Percentiles rank a stretch among this genome's conserved stretches.
Evolutionary conservation across 2,329 filamentous ascomycete species (phyloP).

Genomic region (Dendryphion nanum): DNA sequence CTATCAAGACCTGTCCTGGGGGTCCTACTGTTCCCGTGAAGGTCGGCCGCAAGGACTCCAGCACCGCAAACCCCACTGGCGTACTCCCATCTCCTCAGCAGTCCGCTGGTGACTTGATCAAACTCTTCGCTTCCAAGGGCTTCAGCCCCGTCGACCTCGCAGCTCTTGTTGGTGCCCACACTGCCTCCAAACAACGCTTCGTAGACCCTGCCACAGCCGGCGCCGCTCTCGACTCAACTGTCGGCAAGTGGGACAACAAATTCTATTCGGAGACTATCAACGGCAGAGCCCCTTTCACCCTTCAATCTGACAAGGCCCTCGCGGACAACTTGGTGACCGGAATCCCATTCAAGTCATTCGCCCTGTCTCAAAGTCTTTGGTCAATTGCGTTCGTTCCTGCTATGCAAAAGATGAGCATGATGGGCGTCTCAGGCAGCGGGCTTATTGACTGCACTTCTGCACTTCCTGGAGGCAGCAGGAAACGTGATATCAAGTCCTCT

Average conservation of each 20-base stretch:
- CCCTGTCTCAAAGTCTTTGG: conserved; percentile 27
- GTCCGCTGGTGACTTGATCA: conserved; percentile 18
- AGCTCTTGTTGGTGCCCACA: conserved; percentile 40
- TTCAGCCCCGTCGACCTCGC: conserved; percentile 38
- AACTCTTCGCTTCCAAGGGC: conserved; percentile 36
- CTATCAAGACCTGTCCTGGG: conserved; percentile 36
- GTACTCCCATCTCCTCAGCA: conserved; percentile 22
- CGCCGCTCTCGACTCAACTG: conserved; percentile 33
- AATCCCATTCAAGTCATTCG: conserved; percentile 22
- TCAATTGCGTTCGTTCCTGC: conserved; percentile 32
- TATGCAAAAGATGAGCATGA: conserved; percentile 37
- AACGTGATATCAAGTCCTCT: conserved; percentile 26
- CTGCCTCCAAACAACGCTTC: conserved; percentile 28
- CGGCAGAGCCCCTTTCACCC: conserved; percentile 27
- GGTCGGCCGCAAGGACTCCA: conserved; percentile 33
- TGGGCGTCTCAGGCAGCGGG: conserved; percentile 22
- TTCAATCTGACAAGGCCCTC: conserved; percentile 28
- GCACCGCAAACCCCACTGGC: conserved; percentile 16
- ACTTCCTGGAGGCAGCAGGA: conserved; percentile 28
- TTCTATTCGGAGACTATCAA: conserved; percentile 34
- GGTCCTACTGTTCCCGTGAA: conserved; percentile 34
- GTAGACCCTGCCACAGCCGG: conserved; percentile 23
- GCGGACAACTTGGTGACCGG: conserved; percentile 19
- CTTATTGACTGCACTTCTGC: conserved; percentile 35
- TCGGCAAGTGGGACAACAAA: conserved; percentile 37